These are phyloP conservation scores for Sarocladium strictum DNA, from an alignment of 2,329 filamentous ascomycete genomes.

Conservation along the genomic window DNA sequence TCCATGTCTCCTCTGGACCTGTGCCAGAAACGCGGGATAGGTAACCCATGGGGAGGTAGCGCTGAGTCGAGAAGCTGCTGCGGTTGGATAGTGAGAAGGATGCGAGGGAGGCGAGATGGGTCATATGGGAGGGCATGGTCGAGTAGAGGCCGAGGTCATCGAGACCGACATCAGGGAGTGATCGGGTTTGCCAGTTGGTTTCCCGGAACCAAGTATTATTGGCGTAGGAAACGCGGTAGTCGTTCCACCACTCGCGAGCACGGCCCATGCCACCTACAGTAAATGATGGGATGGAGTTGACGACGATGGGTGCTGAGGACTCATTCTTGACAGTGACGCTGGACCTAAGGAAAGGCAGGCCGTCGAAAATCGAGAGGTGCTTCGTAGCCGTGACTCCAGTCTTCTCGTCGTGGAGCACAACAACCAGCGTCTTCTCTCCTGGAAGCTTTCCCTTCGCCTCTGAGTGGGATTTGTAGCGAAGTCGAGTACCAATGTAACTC, in stretches of 20 bases:
- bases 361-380: slow-evolving; percentile 17
- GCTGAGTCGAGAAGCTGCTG: slow-evolving; percentile 23
- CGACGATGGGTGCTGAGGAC: not conserved
- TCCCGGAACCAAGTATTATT: slow-evolving; percentile 28
- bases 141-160: slow-evolving; percentile 20
- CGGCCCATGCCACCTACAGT: slow-evolving; percentile 15
- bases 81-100: slow-evolving; percentile 19
- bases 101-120: slow-evolving; percentile 15
- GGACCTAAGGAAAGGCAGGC: slow-evolving; percentile 16
- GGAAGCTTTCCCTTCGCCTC: not conserved
- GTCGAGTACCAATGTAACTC: slow-evolving; percentile 17
- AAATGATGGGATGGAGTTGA: slow-evolving; percentile 20
- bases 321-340: slow-evolving; percentile 18
- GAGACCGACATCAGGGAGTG: slow-evolving; percentile 21
- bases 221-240: slow-evolving; percentile 17
- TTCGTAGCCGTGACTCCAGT: slow-evolving; percentile 15
- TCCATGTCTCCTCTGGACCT: slow-evolving; percentile 19
- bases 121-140: slow-evolving; percentile 12
- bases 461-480: slow-evolving; percentile 18
- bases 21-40: slow-evolving; percentile 15
- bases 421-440: slow-evolving; percentile 14
- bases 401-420: slow-evolving; percentile 14
- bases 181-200: slow-evolving; percentile 23
- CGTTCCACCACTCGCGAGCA: slow-evolving; percentile 17
- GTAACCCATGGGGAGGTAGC: slow-evolving; percentile 24